These are phyloP conservation scores for Albugo laibachii DNA, from an alignment of 352 stramenopile species.

Conservation along the genomic window DNA sequence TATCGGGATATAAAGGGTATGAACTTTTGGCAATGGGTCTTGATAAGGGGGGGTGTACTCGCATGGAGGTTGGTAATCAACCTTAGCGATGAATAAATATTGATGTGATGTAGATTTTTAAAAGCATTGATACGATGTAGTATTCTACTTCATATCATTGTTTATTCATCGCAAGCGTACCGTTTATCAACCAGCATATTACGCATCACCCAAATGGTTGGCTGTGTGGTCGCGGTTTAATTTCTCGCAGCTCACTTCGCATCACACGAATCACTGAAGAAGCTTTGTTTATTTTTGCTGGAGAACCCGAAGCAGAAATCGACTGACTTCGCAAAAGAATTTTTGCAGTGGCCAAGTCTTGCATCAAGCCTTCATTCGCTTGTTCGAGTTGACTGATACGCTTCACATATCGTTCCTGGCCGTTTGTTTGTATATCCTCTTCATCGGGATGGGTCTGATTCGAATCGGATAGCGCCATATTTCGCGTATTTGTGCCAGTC, in stretches of 20 bases:
- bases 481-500: slow-evolving; percentile 23
- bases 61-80: no score
- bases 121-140: no score
- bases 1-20: no score
- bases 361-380: slow-evolving; percentile 50
- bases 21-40: no score
- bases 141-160: no score
- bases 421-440: slow-evolving; percentile 8
- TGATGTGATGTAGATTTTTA: no score
- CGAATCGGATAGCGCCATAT: slow-evolving; percentile 9
- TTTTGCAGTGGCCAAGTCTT: slow-evolving; percentile 34
- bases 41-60: no score
- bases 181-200: no score
- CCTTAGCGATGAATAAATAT: no score
- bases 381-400: slow-evolving; percentile 56
- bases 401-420: slow-evolving; percentile 7
- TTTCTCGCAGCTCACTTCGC: neutral
- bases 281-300: neutral
- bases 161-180: no score
- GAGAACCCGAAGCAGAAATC: neutral
- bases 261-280: neutral
- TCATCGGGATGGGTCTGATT: neutral
- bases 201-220: no score
- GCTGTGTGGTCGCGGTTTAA: no score
- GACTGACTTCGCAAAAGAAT: slow-evolving; percentile 15